Percentiles rank a stretch among this genome's conserved stretches.
These are phyloP conservation scores for Zygosaccharomyces lentus DNA, from an alignment of 805 yeast species.

Conservation along the genomic window DNA sequence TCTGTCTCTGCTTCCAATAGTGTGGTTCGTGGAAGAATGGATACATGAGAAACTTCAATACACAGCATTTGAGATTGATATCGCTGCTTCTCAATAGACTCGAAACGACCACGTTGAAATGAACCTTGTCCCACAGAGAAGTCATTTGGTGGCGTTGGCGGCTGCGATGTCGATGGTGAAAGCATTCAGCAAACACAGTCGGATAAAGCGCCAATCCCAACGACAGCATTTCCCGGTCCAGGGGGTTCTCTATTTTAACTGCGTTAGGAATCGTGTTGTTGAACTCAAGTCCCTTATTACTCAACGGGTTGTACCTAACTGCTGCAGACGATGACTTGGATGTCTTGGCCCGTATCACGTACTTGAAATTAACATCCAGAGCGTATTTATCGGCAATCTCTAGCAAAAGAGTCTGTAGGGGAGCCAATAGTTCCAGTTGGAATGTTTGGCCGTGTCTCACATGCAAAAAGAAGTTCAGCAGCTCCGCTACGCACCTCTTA, in stretches of 20 bases:
- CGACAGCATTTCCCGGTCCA: slow-evolving; percentile 19
- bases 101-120: slow-evolving; percentile 19
- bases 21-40: slow-evolving; percentile 17
- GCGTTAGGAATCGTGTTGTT: slow-evolving; percentile 22
- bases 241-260: slow-evolving; percentile 18
- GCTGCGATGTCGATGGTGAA: not conserved
- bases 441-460: slow-evolving; percentile 4
- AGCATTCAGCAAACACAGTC: not conserved
- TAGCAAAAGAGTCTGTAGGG: slow-evolving; percentile 15
- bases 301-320: slow-evolving; percentile 15
- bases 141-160: not conserved
- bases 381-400: slow-evolving; percentile 17
- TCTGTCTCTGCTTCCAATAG: slow-evolving; percentile 15
- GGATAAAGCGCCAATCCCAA: slow-evolving; percentile 19
- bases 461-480: slow-evolving; percentile 15
- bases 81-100: slow-evolving; percentile 26
- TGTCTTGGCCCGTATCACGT: slow-evolving; percentile 14
- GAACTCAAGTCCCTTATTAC: slow-evolving; percentile 17
- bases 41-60: slow-evolving; percentile 18
- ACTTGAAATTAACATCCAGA: slow-evolving; percentile 20
- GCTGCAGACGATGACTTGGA: slow-evolving; percentile 8
- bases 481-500: slow-evolving; percentile 12
- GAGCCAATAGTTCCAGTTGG: not conserved
- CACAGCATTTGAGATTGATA: slow-evolving; percentile 22
- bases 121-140: slow-evolving; percentile 14